Conservation (phyloP, 2,329 filamentous ascomycete species). For the Sarocladium strictum region DNA sequence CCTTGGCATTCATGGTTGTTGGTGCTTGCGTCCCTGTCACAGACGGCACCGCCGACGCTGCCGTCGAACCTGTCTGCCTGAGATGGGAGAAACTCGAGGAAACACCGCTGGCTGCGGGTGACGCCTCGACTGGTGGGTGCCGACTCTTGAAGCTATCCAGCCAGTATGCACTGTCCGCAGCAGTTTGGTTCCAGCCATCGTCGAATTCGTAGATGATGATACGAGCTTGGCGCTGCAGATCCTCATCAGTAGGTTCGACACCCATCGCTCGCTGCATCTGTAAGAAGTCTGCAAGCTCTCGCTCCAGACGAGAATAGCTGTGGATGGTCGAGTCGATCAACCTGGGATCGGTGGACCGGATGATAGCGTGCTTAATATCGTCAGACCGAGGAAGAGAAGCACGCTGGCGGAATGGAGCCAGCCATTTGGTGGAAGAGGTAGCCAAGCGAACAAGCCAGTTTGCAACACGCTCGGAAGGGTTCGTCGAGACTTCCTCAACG, state of each 20-base stretch:
- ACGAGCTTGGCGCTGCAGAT: constrained; percentile 51
- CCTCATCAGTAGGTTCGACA: constrained; percentile 44
- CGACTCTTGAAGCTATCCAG: constrained; percentile 46
- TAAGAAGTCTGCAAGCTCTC: constrained; percentile 49
- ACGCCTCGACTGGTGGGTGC: constrained; percentile 24
- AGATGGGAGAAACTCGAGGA: constrained; percentile 1
- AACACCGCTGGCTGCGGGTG: constrained; percentile 3
- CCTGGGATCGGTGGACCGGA: constrained; percentile 45
- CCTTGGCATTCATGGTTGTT: not conserved
- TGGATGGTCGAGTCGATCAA: constrained; percentile 55
- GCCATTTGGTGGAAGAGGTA: constrained; percentile 45
- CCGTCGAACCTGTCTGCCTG: not conserved
- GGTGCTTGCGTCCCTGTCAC: not conserved
- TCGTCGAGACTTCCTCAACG: constrained; percentile 46
- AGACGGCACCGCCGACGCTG: not conserved
- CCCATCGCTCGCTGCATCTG: constrained; percentile 37
- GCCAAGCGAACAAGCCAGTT: constrained; percentile 53
- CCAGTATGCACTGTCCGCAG: constrained; percentile 50
- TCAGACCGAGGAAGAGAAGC: constrained; percentile 52
- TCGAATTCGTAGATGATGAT: constrained; percentile 58
- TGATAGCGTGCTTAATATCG: constrained; percentile 42
- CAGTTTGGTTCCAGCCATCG: constrained; percentile 59
- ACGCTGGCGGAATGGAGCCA: constrained; percentile 48
- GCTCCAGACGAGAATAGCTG: constrained; percentile 50
- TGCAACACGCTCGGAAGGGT: constrained; percentile 43